Evolutionary conservation across 805 yeast species (phyloP), one percentile per base, ranked within the genome.

Genomic region (Phaffomyces antillensis): DNA sequence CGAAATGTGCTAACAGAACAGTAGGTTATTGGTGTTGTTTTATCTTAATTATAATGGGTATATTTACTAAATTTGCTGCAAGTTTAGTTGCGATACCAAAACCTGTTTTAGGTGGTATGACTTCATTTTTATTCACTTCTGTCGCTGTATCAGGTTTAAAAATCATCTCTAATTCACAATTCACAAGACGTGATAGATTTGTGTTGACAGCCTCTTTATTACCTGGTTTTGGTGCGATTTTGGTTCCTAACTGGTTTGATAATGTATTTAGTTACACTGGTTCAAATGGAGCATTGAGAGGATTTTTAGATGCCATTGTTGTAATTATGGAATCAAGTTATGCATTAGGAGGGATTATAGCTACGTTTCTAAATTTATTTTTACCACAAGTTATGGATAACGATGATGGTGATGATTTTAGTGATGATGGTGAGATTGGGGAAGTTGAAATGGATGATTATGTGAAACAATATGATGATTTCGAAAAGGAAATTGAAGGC

Each of bases 31-130:
- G 86, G 79, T 77, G 86, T 66, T 83, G 86, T 52, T 75, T 85
- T 66, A 84, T 85, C 70, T 68, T 89, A 53, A 62, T 90, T 41
- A 64, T 89, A 48, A 87, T 89, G 95, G 96, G 97, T 39, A 68
- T 89, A 32, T 86, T 89, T 59, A 74, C 95, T 43, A 86, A 86
- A 64, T 86, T 86, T 63, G 87, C 90, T 24, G 93, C 93, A 38
- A 86, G 95, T n/a, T 72, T 89, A 46, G 87, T 83, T 34, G 77
- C 95, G 28, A 86, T 86, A 56, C 95, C 95, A 36, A 73, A 71
- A 45, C 73, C 93, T 1, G 87, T 83, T 26, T 70, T 89, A 46
- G 96, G 96, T 50, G 96, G 96, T 52, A 86, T 89, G 96, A 83
- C 82, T 11, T 72, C 89, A 5, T 84, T 83, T 64, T 66, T 84